Evolutionary conservation across 495 filamentous ascomycete species (phyloP).

Genomic region (Articulospora tetracladia): DNA sequence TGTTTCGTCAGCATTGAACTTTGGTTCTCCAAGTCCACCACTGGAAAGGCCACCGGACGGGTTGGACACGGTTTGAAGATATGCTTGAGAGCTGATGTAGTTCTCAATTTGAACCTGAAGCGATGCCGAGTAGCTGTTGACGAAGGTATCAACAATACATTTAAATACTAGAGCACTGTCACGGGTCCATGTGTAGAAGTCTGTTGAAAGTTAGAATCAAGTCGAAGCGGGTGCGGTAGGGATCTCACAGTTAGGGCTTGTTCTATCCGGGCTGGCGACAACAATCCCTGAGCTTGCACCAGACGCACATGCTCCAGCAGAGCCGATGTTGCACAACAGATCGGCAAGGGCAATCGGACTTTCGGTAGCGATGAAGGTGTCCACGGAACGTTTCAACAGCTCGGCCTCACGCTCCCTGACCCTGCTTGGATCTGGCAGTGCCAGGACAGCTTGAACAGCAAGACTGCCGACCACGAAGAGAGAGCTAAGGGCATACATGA

Average conservation of each 20-base stretch:
- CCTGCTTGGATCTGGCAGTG: slow-evolving; percentile 31
- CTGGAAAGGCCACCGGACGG: slow-evolving; percentile 48
- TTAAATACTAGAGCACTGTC: slow-evolving; percentile 56
- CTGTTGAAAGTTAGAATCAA: slow-evolving; percentile 24
- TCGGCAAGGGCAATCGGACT: slow-evolving; percentile 40
- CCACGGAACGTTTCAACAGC: slow-evolving; percentile 41
- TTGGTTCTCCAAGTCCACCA: slow-evolving; percentile 58
- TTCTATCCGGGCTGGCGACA: slow-evolving; percentile 49
- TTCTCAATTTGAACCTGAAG: slow-evolving; percentile 44
- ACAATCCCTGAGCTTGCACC: slow-evolving; percentile 49
- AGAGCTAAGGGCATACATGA: slow-evolving; percentile 42
- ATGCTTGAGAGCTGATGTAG: slow-evolving; percentile 50
- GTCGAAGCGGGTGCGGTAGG: neutral
- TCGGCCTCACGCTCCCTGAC: slow-evolving; percentile 32
- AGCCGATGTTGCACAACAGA: slow-evolving; percentile 55
- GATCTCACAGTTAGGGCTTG: slow-evolving; percentile 48
- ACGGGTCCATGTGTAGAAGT: slow-evolving; percentile 61
- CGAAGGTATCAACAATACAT: slow-evolving; percentile 47
- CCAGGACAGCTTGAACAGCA: slow-evolving; percentile 43
- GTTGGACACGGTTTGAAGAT: slow-evolving; percentile 49
- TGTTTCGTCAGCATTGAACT: slow-evolving; percentile 50
- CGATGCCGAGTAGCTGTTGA: slow-evolving; percentile 31
- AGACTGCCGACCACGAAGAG: slow-evolving; percentile 41
- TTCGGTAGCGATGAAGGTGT: slow-evolving; percentile 44
- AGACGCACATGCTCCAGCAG: slow-evolving; percentile 42